Evolutionary conservation across 2,329 filamentous ascomycete species (phyloP).

Genomic region (Hymenoscyphus linearis): DNA sequence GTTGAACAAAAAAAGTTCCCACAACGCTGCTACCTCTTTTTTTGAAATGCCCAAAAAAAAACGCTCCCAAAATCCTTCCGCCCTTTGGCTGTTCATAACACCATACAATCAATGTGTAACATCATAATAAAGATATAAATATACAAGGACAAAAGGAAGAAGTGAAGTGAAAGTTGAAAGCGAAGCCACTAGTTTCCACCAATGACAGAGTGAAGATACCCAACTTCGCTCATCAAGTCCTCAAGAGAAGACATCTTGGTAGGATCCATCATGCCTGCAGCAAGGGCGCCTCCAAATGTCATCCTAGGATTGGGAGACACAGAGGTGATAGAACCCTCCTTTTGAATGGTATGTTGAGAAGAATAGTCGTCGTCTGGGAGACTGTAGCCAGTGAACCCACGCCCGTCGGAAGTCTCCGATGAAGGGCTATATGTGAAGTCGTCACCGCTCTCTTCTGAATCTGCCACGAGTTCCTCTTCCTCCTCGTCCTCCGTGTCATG

Average conservation of each 20-base stretch:
- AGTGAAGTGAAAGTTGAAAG: neutral
- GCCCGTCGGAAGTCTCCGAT: conserved; percentile 9
- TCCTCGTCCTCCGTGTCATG: conserved; percentile 20
- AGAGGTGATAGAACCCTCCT: conserved; percentile 8
- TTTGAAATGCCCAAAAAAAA: neutral
- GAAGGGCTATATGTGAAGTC: conserved; percentile 22
- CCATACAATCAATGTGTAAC: conserved; percentile 3
- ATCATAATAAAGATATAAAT: neutral
- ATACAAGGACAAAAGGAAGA: neutral
- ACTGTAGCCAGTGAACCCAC: conserved; percentile 22
- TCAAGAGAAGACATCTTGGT: conserved; percentile 36
- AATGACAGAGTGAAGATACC: conserved; percentile 43
- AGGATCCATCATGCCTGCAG: conserved; percentile 13
- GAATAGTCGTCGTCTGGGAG: conserved; percentile 20
- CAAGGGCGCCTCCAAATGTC: conserved; percentile 22
- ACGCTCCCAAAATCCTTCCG: neutral
- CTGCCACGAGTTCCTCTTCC: conserved; percentile 20
- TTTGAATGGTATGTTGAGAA: conserved; percentile 18
- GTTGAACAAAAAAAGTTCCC: no score
- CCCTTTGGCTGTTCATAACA: neutral
- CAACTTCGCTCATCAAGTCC: conserved; percentile 45
- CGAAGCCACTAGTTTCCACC: conserved; percentile 9
- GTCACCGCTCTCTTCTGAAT: conserved; percentile 23
- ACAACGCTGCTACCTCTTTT: neutral
- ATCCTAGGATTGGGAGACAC: conserved; percentile 8